Evolutionary conservation across 2,329 filamentous ascomycete species (phyloP).

Genomic region (Colletotrichum salicis): DNA sequence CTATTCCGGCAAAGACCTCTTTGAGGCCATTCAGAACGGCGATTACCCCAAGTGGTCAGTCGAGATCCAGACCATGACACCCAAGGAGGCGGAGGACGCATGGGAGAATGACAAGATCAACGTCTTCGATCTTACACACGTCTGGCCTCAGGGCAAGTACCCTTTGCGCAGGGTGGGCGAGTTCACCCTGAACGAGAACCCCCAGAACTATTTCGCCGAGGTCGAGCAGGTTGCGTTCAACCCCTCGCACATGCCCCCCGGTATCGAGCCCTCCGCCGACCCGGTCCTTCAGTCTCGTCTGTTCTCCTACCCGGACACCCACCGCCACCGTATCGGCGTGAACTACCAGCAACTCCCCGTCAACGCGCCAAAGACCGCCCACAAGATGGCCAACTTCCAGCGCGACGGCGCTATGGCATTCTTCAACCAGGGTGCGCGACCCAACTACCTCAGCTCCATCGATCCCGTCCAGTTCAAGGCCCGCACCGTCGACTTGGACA

Average conservation of each 20-base stretch:
- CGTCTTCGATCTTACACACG: slow-evolving; percentile 67
- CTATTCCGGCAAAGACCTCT: slow-evolving; percentile 50
- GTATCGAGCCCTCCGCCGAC: slow-evolving; percentile 68
- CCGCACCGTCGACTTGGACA: slow-evolving; percentile 49
- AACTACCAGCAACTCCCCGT: slow-evolving; percentile 69
- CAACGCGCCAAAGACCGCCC: slow-evolving; percentile 48
- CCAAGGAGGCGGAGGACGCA: slow-evolving; percentile 56
- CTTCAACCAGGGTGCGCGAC: slow-evolving; percentile 58
- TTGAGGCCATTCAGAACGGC: slow-evolving; percentile 53
- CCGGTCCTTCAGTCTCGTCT: slow-evolving; percentile 63
- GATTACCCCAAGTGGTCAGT: slow-evolving; percentile 62
- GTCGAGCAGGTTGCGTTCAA: slow-evolving; percentile 76
- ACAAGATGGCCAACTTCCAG: slow-evolving; percentile 41
- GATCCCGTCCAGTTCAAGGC: slow-evolving; percentile 48
- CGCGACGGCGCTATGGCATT: slow-evolving; percentile 50
- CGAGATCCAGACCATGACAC: slow-evolving; percentile 64
- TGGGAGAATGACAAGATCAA: slow-evolving; percentile 50
- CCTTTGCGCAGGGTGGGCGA: slow-evolving; percentile 71
- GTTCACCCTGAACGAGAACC: slow-evolving; percentile 72
- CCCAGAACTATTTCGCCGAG: slow-evolving; percentile 75
- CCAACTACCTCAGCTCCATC: slow-evolving; percentile 49
- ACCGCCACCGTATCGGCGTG: slow-evolving; percentile 66
- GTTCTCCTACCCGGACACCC: slow-evolving; percentile 66
- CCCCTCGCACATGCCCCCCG: slow-evolving; percentile 71
- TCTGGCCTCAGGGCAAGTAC: slow-evolving; percentile 68